A percentile compares a stretch with the other conserved stretches of the same genome.
Conservation (phyloP, 2,329 filamentous ascomycete genomes). For the Stagonosporopsis chrysanthemi region DNA sequence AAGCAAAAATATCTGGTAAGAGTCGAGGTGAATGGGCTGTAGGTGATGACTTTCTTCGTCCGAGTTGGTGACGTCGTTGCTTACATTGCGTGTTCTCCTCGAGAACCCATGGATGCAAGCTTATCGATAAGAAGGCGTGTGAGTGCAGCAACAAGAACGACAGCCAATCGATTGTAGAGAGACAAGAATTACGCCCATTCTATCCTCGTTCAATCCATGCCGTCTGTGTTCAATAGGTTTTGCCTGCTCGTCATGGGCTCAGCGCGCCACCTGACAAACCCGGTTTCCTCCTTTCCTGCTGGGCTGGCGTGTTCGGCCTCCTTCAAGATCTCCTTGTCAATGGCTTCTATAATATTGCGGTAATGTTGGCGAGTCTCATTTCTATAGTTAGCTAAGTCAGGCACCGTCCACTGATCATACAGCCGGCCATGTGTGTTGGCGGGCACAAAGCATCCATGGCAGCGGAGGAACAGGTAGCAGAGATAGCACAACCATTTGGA, state of each 20-base stretch:
- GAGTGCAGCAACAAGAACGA: not conserved
- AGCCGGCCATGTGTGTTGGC: conserved; percentile 17
- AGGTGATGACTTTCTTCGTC: not conserved
- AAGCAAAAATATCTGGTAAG: not conserved
- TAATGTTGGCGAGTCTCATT: not conserved
- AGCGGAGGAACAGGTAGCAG: conserved; percentile 14
- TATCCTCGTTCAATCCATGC: not conserved
- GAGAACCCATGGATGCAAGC: not conserved
- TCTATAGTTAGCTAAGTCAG: conserved; percentile 5
- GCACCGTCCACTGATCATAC: conserved; percentile 17
- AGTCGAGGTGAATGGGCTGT: too few species aligned
- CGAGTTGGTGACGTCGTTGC: conserved; percentile 10
- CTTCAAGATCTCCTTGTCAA: conserved; percentile 4
- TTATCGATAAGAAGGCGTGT: conserved; percentile 7
- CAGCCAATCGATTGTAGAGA: not conserved
- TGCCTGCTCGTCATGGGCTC: conserved; percentile 20
- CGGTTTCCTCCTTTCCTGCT: not conserved
- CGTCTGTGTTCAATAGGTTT: conserved; percentile 2
- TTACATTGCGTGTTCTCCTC: conserved; percentile 11
- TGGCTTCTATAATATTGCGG: conserved; percentile 1
- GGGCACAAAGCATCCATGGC: conserved; percentile 6
- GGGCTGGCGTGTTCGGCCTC: not conserved
- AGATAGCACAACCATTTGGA: conserved; percentile 19
- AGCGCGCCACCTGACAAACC: conserved; percentile 12
- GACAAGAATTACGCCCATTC: not conserved